A percentile compares a stretch with the other conserved stretches of the same genome.
phyloP scores from a whole-genome alignment of 164 flowering plant genomes.

The Umbellularia californica region DNA sequence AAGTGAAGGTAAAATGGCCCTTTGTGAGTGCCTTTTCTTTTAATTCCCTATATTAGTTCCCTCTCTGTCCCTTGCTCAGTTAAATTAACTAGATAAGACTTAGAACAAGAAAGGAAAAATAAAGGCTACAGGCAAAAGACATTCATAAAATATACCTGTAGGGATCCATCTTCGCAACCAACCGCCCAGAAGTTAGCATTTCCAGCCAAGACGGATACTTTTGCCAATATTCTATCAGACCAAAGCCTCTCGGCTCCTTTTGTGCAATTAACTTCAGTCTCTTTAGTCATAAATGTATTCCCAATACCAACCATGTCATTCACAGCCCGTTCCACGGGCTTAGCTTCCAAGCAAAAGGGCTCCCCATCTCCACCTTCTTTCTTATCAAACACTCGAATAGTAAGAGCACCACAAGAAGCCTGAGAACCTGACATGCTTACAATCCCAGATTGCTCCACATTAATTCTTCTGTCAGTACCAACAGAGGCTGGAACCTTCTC shows the following conservation, averaged over 20 bases:
- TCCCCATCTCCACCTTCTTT: constrained; percentile 54
- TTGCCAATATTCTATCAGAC: constrained; percentile 86
- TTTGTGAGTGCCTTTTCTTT: too few relatives aligned
- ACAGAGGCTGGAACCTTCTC: constrained; percentile 65
- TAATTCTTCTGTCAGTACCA: constrained; percentile 44
- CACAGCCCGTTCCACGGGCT: constrained; percentile 66
- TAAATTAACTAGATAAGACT: not conserved
- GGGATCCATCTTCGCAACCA: constrained; percentile 93
- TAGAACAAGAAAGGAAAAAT: not conserved
- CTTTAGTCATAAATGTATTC: constrained; percentile 51
- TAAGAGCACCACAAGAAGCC: constrained; percentile 36
- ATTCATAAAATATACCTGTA: constrained; percentile 52
- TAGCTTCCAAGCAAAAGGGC: constrained; percentile 79
- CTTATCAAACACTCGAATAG: constrained; percentile 72
- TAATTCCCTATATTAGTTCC: too few relatives aligned
- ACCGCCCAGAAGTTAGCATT: constrained; percentile 98
- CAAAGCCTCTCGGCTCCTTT: constrained; percentile 67
- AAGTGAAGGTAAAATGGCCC: too few relatives aligned
- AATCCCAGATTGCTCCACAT: constrained; percentile 47
- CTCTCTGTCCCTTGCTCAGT: not conserved
- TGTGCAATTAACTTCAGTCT: constrained; percentile 77
- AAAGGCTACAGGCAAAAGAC: not conserved
- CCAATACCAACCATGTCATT: constrained; percentile 71
- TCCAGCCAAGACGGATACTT: constrained; percentile 91
- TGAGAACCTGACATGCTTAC: constrained; percentile 30